Base-by-base conservation (phyloP, 345 rosid species). In the Brassica rapa region DNA sequence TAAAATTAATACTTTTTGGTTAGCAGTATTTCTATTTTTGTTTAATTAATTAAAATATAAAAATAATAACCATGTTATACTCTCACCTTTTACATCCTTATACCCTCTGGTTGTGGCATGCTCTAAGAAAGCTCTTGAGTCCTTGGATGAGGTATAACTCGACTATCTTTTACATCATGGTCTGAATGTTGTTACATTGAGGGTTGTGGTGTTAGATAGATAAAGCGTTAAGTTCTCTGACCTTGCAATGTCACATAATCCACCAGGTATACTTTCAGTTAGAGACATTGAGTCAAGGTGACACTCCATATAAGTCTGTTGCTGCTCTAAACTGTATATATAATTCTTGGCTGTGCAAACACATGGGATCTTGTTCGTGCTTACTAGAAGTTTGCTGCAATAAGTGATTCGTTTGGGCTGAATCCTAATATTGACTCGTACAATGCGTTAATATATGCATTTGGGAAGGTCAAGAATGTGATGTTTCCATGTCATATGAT, bases 361-460 rank as follows among this genome's bases (percentile, higher is more conserved):
- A 87, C 84, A 83, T 93, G 99, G 99, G 99, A 95, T 74, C 86
- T 93, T 27, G 94, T 90, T 64, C 98, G 98, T 75, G 96, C 99
- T 68, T 93, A 93, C 73, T 93, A 93, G 83, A 95, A 98, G n/a
- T 91, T 95, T 84, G 97, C 90, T 66, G 93, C 99, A 55, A 87
- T 95, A 55, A 66, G 90, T 79, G 77, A 86, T 73, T 82, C 91
- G 24, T 95, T 95, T 75, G 97, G 90, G 70, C 80, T 95, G 86
- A 86, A 84, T 35, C 92, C 94, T 62, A 84, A 95, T 84, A 83
- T 91, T 63, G 94, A 93, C 82, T 95, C 99, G 8, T 95, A 84
- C 78, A 95, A 95, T 77, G 88, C 94, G 57, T 82, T 95, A 66
- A 82, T 93, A 70, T 82, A 70, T 87, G 96, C 99, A 12, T 95